Evolutionary conservation across 352 stramenopile species (phyloP).

Genomic region (Phytophthora rubi): DNA sequence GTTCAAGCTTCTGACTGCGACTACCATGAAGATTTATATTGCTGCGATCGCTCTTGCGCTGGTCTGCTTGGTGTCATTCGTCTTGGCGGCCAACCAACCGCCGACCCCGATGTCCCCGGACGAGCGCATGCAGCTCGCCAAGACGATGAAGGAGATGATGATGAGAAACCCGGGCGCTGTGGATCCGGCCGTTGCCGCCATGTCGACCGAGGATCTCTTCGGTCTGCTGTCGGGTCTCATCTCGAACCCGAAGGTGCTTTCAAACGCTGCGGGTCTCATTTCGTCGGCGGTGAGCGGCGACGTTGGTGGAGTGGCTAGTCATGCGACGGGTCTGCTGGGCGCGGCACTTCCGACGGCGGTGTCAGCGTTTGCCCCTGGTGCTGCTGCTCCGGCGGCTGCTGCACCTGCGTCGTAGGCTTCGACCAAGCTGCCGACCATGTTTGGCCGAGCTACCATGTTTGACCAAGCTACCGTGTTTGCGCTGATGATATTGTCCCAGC

Average conservation of each 20-base stretch:
- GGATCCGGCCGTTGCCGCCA: not conserved
- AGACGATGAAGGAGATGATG: constrained; percentile 20
- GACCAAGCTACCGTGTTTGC: too few relatives aligned
- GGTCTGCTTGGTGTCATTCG: constrained; percentile 12
- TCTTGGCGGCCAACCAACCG: constrained; percentile 11
- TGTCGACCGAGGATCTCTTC: constrained; percentile 19
- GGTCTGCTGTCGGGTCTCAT: constrained; percentile 1
- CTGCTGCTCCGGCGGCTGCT: not conserved
- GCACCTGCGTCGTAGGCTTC: too few relatives aligned
- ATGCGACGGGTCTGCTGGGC: constrained; percentile 2
- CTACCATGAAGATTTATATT: constrained; percentile 10
- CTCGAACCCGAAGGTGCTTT: constrained; percentile 6
- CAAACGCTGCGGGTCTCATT: not conserved
- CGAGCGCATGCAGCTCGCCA: constrained; percentile 19
- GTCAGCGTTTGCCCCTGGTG: not conserved
- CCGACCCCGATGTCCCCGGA: not conserved
- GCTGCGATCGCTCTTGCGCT: constrained; percentile 2
- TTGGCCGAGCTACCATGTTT: too few relatives aligned
- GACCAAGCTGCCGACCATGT: too few relatives aligned
- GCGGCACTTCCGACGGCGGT: not conserved
- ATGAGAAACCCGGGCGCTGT: not conserved
- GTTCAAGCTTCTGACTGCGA: not conserved
- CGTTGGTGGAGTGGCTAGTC: not conserved
- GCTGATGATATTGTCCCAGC: too few relatives aligned
- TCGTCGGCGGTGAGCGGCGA: not conserved